These are phyloP conservation scores for Darksidea phi DNA, from an alignment of 495 filamentous ascomycete genomes.

Conservation along the genomic window DNA sequence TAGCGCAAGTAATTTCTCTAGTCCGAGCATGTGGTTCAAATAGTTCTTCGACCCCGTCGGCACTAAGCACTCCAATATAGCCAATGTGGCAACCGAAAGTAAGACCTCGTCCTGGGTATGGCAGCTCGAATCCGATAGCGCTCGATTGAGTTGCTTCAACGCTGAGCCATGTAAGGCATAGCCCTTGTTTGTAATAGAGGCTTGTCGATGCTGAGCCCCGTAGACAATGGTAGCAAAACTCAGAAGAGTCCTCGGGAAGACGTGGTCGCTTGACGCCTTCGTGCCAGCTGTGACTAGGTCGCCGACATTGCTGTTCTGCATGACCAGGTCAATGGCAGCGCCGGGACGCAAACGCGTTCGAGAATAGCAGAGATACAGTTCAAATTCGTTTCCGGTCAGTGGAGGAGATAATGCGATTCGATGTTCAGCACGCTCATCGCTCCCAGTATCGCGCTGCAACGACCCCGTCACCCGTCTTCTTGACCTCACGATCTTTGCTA, in stretches of 20 bases:
- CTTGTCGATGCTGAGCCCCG: conserved; percentile 4
- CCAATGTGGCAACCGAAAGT: conserved; percentile 10
- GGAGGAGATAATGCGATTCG: neutral
- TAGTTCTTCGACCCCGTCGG: conserved; percentile 11
- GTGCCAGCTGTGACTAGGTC: neutral
- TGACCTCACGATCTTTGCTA: conserved; percentile 7
- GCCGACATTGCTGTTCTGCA: neutral
- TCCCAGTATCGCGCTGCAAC: too few relatives aligned
- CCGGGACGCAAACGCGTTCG: neutral
- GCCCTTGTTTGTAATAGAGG: conserved; percentile 1
- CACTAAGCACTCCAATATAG: conserved; percentile 11
- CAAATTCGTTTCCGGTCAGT: neutral
- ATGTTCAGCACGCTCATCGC: too few relatives aligned
- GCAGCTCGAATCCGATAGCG: conserved; percentile 2
- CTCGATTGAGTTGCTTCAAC: conserved; percentile 15
- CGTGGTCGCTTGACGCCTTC: neutral
- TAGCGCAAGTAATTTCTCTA: conserved; percentile 10
- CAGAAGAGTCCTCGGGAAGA: conserved; percentile 5
- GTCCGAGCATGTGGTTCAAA: conserved; percentile 13
- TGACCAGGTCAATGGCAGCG: neutral
- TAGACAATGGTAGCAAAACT: conserved; percentile 17
- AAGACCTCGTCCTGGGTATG: conserved; percentile 9
- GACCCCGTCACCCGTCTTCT: too few relatives aligned
- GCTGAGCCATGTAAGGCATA: conserved; percentile 11
- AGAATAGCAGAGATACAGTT: conserved; percentile 8